Evolutionary conservation across 805 yeast genomes (phyloP).

Genomic region (Komagataella mondaviorum): DNA sequence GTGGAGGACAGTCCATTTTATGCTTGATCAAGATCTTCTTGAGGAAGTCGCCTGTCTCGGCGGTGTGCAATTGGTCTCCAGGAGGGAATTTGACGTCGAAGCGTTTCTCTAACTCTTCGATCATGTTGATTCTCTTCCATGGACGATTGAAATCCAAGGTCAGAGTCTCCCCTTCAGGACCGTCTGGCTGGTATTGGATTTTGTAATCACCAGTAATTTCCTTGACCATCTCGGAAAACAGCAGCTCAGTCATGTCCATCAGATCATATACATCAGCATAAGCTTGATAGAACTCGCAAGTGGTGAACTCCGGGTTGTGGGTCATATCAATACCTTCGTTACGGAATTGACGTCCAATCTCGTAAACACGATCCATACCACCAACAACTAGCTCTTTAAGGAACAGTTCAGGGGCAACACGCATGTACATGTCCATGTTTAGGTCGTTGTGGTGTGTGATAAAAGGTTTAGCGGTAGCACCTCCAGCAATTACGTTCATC

Average conservation of each 20-base stretch:
- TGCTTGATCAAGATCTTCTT: conserved; percentile 64
- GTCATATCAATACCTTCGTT: conserved; percentile 98
- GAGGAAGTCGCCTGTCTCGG: conserved; percentile 84
- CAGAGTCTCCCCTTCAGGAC: conserved; percentile 70
- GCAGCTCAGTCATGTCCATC: conserved; percentile 86
- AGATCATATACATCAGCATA: conserved; percentile 94
- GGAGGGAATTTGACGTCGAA: conserved; percentile 87
- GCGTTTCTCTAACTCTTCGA: conserved; percentile 83
- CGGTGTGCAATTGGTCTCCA: conserved; percentile 89
- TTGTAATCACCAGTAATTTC: conserved; percentile 83
- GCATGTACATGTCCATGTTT: conserved; percentile 92
- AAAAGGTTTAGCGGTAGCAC: conserved; percentile 98
- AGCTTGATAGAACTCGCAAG: conserved; percentile 97
- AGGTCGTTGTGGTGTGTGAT: conserved; percentile 94
- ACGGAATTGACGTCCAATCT: conserved; percentile 97
- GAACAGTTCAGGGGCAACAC: conserved; percentile 96
- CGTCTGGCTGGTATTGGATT: conserved; percentile 85
- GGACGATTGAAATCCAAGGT: conserved; percentile 88
- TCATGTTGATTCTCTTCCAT: conserved; percentile 98
- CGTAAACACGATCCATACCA: conserved; percentile 96
- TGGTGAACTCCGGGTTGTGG: conserved; percentile 97
- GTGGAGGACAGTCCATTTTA: conserved; percentile 78
- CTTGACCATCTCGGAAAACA: conserved; percentile 96
- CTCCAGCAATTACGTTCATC: conserved; percentile 98
- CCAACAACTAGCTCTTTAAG: conserved; percentile 95